Evolutionary conservation across 306 rosid genomes (phyloP), one percentile per base, ranked within the genome.

Genomic region (Ormosia semicastrata): DNA sequence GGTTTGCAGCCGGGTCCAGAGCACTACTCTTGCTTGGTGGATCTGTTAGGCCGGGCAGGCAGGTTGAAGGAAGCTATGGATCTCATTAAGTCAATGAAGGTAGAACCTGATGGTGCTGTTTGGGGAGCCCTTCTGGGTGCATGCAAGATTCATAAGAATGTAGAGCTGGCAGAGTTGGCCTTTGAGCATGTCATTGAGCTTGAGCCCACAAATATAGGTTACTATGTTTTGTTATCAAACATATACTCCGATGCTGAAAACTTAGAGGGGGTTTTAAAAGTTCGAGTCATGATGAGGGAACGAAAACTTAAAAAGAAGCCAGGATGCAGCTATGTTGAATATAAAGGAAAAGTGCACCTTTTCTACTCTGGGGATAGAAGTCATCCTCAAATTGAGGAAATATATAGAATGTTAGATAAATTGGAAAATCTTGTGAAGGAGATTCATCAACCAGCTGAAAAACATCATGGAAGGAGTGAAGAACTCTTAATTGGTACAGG

Each of bases 111-210:
- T 66, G 98, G 97, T 81, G 94, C 95, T 57, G 92, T 91, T 62
- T 93, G 98, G 95, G 98, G 98, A 34, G 98, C 98, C 46, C 93
- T 95, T 81, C 85, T 95, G 75, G 94, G 97, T 80, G 97, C 99
- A 12, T 95, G 98, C 83, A 90, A 93, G 84, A 95, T 93, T 67
- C 95, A 95, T 84, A 83, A 86, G 78, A 88, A 90, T 71, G 85
- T 88, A 11, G 86, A 88, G 83, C 80, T 94, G 34, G 98, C 96
- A 58, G 97, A 92, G 83, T 74, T 90, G 69, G 97, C 94, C 30
- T 94, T 94, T 85, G 84, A 84, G 52, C 86, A 75, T 73, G 85
- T 89, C 24, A 66, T 87, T n/a, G 88, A 91, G 77, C 92, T 91
- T 46, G 98, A 94, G 72, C 97, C 96, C 11, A 59, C 79, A 52